Evolutionary conservation across 176 grass and related monocot genomes (phyloP).

Genomic region (Chloris gayana): DNA sequence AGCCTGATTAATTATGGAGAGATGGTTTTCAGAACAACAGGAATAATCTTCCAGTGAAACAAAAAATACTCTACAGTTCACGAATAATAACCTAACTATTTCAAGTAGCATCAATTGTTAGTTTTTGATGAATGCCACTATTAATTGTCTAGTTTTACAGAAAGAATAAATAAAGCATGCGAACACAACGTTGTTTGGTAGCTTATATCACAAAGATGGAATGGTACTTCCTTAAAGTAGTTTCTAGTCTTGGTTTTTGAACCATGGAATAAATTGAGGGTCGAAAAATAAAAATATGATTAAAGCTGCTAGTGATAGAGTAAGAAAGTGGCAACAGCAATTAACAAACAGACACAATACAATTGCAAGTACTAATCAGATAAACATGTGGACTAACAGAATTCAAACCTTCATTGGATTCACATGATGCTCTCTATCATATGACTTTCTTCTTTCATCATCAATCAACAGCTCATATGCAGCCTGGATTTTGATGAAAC

Average conservation of each 20-base stretch:
- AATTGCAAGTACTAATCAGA: conserved; percentile 4
- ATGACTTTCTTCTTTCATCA: conserved; percentile 68
- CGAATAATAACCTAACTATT: background rate
- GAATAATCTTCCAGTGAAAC: background rate
- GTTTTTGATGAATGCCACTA: background rate
- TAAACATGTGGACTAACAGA: conserved; percentile 15
- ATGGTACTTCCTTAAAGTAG: background rate
- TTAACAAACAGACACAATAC: conserved; percentile 13
- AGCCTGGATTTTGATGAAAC: conserved; percentile 99
- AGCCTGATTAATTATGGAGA: conserved; percentile 50
- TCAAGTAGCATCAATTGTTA: background rate
- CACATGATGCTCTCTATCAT: conserved; percentile 82
- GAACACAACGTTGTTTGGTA: background rate
- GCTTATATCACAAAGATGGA: background rate
- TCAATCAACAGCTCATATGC: conserved; percentile 97
- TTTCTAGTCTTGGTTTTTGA: conserved; percentile 9
- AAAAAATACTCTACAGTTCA: background rate
- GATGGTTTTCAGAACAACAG: conserved; percentile 18
- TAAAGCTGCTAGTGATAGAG: background rate
- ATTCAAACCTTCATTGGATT: conserved; percentile 92
- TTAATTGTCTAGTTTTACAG: background rate
- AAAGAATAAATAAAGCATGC: background rate
- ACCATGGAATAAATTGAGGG: background rate
- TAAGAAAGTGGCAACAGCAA: conserved; percentile 10
- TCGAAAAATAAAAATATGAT: background rate